phyloP scores from a whole-genome alignment of 1,284 basidiomycete species.

The Rhodotorula sp. region DNA sequence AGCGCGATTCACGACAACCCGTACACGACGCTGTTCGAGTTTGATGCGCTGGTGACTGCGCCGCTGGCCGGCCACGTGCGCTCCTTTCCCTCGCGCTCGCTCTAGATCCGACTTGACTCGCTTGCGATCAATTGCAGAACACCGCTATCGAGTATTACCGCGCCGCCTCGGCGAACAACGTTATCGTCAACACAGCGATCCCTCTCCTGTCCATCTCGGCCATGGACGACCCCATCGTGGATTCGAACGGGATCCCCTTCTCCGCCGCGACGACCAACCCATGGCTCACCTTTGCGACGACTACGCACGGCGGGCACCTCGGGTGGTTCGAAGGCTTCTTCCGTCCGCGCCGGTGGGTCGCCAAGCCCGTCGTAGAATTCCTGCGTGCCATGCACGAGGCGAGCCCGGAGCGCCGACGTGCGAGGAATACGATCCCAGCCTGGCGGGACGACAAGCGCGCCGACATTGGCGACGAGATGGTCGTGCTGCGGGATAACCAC shows the following conservation, averaged over 20 bases:
- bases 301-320: constrained; percentile 83
- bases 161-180: constrained; percentile 42
- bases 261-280: constrained; percentile 59
- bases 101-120: constrained; percentile 41
- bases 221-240: constrained; percentile 84
- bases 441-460: background rate
- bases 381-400: constrained; percentile 40
- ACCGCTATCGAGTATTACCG: constrained; percentile 79
- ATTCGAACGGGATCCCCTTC: constrained; percentile 37
- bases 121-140: constrained; percentile 49
- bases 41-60: constrained; percentile 65
- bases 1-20: constrained; percentile 43
- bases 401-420: constrained; percentile 6
- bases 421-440: constrained; percentile 18
- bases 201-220: constrained; percentile 77
- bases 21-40: constrained; percentile 48
- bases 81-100: background rate
- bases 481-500: constrained; percentile 23
- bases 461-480: constrained; percentile 39
- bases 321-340: constrained; percentile 80
- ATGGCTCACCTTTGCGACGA: constrained; percentile 71
- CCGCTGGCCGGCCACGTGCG: constrained; percentile 69
- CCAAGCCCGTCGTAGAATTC: constrained; percentile 69
- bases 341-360: constrained; percentile 64
- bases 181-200: constrained; percentile 44